Evolutionary conservation across 192 early-diverging fungal species (phyloP).

Genomic region (Chytriomyces sp.): DNA sequence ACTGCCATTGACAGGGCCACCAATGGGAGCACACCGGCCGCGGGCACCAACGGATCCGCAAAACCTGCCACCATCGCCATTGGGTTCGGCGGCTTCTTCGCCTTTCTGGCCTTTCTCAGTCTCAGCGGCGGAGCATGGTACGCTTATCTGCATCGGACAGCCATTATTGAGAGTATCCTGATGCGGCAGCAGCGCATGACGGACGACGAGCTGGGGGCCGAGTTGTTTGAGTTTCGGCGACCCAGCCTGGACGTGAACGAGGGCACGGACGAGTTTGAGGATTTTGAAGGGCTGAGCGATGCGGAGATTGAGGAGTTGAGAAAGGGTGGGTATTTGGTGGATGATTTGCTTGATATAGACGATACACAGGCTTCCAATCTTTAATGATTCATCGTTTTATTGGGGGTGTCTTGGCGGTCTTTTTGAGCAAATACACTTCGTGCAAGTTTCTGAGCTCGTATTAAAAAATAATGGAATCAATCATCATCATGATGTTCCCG

Average conservation of each 20-base stretch:
- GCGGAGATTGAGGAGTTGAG: constrained; percentile 40
- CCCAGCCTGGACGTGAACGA: not conserved
- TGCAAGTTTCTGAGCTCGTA: too few species aligned
- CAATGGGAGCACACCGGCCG: not conserved
- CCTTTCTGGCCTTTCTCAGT: not conserved
- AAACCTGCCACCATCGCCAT: not conserved
- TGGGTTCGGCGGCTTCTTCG: not conserved
- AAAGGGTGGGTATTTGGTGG: constrained; percentile 24
- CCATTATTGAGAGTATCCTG: not conserved
- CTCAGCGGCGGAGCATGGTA: not conserved
- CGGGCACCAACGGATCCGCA: not conserved
- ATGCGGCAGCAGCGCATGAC: constrained; percentile 11
- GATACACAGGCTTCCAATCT: not conserved
- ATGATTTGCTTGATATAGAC: constrained; percentile 23
- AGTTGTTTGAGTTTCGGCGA: constrained; percentile 31
- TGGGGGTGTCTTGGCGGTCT: too few species aligned
- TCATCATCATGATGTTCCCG: constrained; percentile 66
- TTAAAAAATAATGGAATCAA: too few species aligned
- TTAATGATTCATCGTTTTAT: too few species aligned
- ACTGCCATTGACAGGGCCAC: too few species aligned
- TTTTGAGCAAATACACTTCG: too few species aligned
- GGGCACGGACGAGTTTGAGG: constrained; percentile 15
- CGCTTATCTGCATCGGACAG: not conserved
- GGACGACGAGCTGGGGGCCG: not conserved
- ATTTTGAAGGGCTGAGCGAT: constrained; percentile 37